Base-by-base conservation (phyloP, 1,284 basidiomycete species). In the Bothia castanella region DNA sequence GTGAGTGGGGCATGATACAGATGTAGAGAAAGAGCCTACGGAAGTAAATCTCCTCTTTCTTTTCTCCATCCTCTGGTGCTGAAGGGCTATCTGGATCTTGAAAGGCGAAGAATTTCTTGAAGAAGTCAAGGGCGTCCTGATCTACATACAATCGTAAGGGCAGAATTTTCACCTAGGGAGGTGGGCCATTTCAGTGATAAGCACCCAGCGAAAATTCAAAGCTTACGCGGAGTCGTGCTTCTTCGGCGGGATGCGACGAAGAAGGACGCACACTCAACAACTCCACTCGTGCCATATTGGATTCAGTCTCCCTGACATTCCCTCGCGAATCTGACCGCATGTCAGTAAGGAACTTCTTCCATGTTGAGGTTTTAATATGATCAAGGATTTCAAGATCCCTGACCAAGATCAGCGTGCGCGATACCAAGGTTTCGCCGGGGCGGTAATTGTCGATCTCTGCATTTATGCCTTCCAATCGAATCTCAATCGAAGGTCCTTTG, bases 331-430 rank as follows among this genome's bases (percentile, higher is more conserved):
- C 91, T 1, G 86, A 78, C 43, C 85, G 80, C 65, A 95, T 77
- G 51, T 85, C 83, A 2, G 93, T 96, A 52, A 99, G 72, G 68
- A 99, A 99, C 64, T 94, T 97, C 68, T 87, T 89, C 97, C 97
- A 99, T 0, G 96, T 98, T 11, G 95, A 97, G 0, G 95, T 95
- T 74, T 92, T 94, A 76, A 99, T 92, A 64, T 97, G 94, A 71
- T 99, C 96, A 47, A 98, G 74, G 55, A 99, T 97, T 68, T 97
- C 92, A 41, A 92, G 61, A 58, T 91, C 80, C 52, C 73, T 77
- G 51, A 89, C 73, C 23, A 83, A 83, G 5, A 80, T 76, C 46
- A 92, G 74, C 4, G 80, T 76, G 50, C 86, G 76, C 5, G 86
- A 87, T 16, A 85, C 78, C 19, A 86, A 70, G 1, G 77, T 71